phyloP scores from a whole-genome alignment of 305 asterid species.

The Solanum hybrid region DNA sequence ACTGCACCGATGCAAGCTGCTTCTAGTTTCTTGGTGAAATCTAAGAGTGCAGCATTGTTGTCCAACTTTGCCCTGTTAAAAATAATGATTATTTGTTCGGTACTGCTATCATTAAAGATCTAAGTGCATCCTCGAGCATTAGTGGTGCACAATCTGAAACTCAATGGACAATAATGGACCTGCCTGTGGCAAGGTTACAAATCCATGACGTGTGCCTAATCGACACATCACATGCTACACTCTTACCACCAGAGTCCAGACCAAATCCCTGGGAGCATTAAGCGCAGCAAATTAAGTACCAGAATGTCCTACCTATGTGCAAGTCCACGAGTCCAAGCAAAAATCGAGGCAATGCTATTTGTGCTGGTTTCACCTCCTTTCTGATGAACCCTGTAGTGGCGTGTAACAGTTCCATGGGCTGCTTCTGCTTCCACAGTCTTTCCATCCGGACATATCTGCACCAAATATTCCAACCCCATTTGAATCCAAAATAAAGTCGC shows the following conservation, averaged over 20 bases:
- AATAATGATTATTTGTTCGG: not conserved
- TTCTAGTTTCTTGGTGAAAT: conserved; percentile 83
- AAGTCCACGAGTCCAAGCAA: conserved; percentile 98
- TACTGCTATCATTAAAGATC: not conserved
- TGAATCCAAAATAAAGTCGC: not conserved
- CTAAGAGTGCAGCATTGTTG: conserved; percentile 67
- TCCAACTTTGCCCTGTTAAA: conserved; percentile 80
- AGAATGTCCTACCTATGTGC: conserved; percentile 61
- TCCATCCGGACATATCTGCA: conserved; percentile 94
- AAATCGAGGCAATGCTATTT: conserved; percentile 93
- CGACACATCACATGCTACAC: not conserved
- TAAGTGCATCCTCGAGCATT: not conserved
- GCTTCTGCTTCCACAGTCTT: conserved; percentile 99
- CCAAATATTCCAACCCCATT: conserved; percentile 10
- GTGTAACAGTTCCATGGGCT: conserved; percentile 98
- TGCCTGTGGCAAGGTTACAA: not conserved
- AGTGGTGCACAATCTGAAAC: not conserved
- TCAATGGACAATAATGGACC: not conserved
- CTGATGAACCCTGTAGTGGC: conserved; percentile 93
- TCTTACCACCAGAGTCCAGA: not conserved
- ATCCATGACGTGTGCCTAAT: not conserved
- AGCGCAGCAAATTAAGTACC: not conserved
- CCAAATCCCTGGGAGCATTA: rapidly evolving
- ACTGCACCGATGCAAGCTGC: conserved; percentile 85
- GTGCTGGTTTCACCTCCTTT: conserved; percentile 99